Evolutionary conservation across 2,329 filamentous ascomycete genomes (phyloP).

Genomic region (Alternaria gaisen): DNA sequence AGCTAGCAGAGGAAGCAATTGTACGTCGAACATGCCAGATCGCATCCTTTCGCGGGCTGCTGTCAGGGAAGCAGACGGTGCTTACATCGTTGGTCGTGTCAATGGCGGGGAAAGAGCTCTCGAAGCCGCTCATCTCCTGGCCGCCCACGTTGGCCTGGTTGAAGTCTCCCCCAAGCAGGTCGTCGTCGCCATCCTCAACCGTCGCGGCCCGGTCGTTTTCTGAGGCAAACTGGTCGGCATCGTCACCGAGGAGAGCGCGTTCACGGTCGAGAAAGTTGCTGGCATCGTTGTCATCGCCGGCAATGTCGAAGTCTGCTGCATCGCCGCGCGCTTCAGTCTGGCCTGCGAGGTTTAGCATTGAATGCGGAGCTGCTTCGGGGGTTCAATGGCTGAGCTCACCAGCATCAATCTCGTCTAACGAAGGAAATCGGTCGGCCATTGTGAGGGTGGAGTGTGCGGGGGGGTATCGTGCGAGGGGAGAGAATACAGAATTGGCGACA

Average conservation of each 20-base stretch:
- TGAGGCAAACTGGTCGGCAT: conserved; percentile 88
- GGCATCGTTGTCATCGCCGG: conserved; percentile 67
- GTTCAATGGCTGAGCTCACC: conserved; percentile 50
- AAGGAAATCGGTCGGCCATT: conserved; percentile 63
- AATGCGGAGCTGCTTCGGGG: conserved; percentile 31
- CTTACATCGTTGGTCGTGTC: conserved; percentile 75
- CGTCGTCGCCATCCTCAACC: conserved; percentile 71
- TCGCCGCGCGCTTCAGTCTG: conserved; percentile 71
- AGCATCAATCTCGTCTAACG: conserved; percentile 62
- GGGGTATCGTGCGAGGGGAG: background rate
- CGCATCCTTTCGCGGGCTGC: background rate
- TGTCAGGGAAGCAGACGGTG: conserved; percentile 11
- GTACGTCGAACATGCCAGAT: background rate
- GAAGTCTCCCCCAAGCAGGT: conserved; percentile 72
- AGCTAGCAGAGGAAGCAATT: background rate
- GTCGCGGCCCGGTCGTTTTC: conserved; percentile 73
- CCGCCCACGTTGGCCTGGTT: conserved; percentile 51
- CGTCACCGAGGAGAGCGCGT: conserved; percentile 88
- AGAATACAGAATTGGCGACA: conserved; percentile 18
- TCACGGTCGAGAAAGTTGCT: conserved; percentile 93
- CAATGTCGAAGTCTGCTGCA: conserved; percentile 54
- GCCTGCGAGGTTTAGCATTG: conserved; percentile 58
- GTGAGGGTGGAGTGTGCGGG: conserved; percentile 21
- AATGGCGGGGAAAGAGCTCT: conserved; percentile 90
- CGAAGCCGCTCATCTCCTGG: conserved; percentile 71